Base-by-base conservation (phyloP, 2,329 filamentous ascomycete species). In the Neofusicoccum umdonicola region DNA sequence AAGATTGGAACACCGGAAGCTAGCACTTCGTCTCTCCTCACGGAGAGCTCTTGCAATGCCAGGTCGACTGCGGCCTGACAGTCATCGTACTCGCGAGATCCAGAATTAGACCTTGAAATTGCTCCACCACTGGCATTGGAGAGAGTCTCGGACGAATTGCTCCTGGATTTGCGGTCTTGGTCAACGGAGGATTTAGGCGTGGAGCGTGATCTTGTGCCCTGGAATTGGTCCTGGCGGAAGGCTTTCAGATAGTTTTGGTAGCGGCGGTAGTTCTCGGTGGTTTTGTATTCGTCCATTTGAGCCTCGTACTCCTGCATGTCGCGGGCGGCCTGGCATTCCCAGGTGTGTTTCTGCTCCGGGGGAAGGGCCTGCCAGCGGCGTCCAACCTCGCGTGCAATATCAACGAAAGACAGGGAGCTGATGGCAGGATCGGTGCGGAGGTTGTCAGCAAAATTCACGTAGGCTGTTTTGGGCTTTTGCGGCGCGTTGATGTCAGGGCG, bases 361-460 rank as follows among this genome's bases (percentile, higher is more conserved):
- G 44, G 37, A 2, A 79, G 68, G 27, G 73, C 69, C 65, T 77
- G 76, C 77, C 77, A 79, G 70, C 71, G 68, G 50, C 73, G 68
- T 6, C 77, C 77, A 2, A 78, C 77, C 57, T 76, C 74, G 62
- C 71, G 70, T 44, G 77, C 76, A 65, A 78, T 78, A 58, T 77
- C 71, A 4, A 78, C 74, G 66, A 79, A 79, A 13, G 74, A 75
- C 9, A 77, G 69, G 15, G 71, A 67, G 66, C 70, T 73, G 63
- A 79, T 70, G 22, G 70, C 69, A 17, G 75, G 76, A 42, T 77
- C 70, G 11, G 71, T 73, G 17, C 77, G 76, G 22, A 77, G 72
- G 50, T 77, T 67, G 58, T 78, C 76, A 52, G 76, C 75, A 68
- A 79, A 79, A 58, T 78, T 78, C n/a, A 79, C 77, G 66, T 79